These are phyloP conservation scores for Platanthera zijinensis DNA, from an alignment of 106 monocot species.

Conservation along the genomic window DNA sequence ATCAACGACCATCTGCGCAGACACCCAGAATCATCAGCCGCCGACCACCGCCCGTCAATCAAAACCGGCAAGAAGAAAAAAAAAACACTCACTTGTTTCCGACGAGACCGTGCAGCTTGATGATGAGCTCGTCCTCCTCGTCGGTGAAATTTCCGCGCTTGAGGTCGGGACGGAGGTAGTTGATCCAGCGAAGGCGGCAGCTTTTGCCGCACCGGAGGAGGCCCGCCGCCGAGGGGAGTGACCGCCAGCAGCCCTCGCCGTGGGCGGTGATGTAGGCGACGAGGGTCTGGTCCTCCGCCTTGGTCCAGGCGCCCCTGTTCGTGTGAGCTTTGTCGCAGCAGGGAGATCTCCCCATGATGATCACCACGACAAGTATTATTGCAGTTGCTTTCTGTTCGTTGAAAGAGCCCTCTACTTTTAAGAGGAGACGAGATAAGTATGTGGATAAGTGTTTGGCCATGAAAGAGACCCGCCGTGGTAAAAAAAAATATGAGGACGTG, in stretches of 20 bases:
- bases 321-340: conserved; percentile 49
- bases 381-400: not conserved
- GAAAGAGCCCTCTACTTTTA: not conserved
- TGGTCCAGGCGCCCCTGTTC: conserved; percentile 53
- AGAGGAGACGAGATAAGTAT: not conserved
- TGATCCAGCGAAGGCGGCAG: conserved; percentile 40
- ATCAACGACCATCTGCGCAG: conserved; percentile 67
- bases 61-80: not conserved
- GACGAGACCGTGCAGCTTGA: conserved; percentile 44
- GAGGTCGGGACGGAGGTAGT: conserved; percentile 46
- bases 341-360: conserved; percentile 27
- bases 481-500: too few species aligned
- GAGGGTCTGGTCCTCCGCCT: conserved; percentile 49
- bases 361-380: not conserved
- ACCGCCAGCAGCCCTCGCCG: conserved; percentile 56
- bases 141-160: conserved; percentile 48
- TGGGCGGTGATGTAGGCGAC: conserved; percentile 35
- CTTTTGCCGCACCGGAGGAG: conserved; percentile 36
- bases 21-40: not conserved
- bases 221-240: conserved; percentile 43
- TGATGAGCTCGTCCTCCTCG: conserved; percentile 56
- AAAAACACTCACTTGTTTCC: conserved; percentile 28
- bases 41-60: not conserved
- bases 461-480: not conserved
- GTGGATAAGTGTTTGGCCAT: not conserved